These are phyloP conservation scores for Amoeboaphelidium protococcarum DNA, from an alignment of 371 early-diverging fungal species.

Conservation along the genomic window DNA sequence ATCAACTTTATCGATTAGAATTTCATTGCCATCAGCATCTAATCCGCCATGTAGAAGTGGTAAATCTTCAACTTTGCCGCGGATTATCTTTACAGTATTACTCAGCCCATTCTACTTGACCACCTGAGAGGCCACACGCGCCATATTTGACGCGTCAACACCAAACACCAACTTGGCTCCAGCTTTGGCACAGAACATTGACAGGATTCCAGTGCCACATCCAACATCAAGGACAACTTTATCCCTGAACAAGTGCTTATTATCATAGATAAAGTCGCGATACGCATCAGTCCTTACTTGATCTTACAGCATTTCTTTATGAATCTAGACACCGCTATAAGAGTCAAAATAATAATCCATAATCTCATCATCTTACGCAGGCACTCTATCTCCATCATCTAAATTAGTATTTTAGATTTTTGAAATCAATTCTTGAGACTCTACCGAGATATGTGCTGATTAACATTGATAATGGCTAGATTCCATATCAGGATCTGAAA, in stretches of 20 bases:
- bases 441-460: too few relatives aligned
- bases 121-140: conserved; percentile 1
- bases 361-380: too few relatives aligned
- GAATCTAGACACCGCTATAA: too few relatives aligned
- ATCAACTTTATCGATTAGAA: conserved; percentile 2
- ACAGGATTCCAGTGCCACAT: conserved; percentile 5
- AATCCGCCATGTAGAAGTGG: too few relatives aligned
- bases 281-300: neutral
- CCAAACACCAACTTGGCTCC: conserved; percentile 1
- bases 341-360: too few relatives aligned
- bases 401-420: too few relatives aligned
- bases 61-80: conserved; percentile 3
- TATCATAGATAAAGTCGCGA: neutral
- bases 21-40: too few relatives aligned
- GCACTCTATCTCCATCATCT: too few relatives aligned
- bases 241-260: neutral
- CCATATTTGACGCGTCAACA: conserved; percentile 2
- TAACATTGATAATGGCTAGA: too few relatives aligned
- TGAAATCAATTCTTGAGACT: too few relatives aligned
- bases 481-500: too few relatives aligned
- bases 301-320: too few relatives aligned
- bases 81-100: neutral
- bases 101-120: conserved; percentile 3
- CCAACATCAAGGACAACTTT: conserved; percentile 4
- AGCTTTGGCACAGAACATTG: conserved; percentile 5